phyloP scores from a whole-genome alignment of 2,329 filamentous ascomycete species.

The Penicillium psychrosexuale region DNA sequence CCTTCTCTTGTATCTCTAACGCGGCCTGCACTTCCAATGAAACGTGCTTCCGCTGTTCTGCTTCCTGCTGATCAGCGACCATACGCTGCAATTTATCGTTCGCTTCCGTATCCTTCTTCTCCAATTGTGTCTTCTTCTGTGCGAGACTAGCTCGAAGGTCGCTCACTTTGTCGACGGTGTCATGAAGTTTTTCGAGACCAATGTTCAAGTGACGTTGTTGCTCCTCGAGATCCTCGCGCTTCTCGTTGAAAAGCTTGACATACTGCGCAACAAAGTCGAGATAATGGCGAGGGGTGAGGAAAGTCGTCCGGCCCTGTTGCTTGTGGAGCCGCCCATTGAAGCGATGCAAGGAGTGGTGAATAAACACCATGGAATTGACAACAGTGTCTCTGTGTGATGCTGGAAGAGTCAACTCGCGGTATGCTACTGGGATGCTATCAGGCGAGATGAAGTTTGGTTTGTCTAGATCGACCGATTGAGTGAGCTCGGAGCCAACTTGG shows the following conservation, averaged over 20 bases:
- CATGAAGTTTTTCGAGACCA: conserved; percentile 91
- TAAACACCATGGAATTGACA: conserved; percentile 98
- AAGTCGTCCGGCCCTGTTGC: conserved; percentile 89
- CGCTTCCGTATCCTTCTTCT: conserved; percentile 90
- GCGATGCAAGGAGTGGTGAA: conserved; percentile 87
- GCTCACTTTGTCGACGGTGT: conserved; percentile 95
- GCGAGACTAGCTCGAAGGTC: conserved; percentile 87
- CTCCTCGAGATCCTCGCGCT: conserved; percentile 96
- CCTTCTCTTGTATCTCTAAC: conserved; percentile 82
- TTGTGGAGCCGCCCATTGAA: conserved; percentile 87
- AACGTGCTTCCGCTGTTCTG: conserved; percentile 82
- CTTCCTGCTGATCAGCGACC: conserved; percentile 92
- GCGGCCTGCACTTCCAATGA: conserved; percentile 86
- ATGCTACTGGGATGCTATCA: conserved; percentile 89
- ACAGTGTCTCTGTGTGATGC: conserved; percentile 88
- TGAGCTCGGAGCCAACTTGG: conserved; percentile 94
- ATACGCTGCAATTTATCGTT: conserved; percentile 97
- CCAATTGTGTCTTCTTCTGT: conserved; percentile 89
- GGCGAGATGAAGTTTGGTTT: conserved; percentile 79
- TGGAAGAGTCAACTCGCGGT: conserved; percentile 77
- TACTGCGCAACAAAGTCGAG: conserved; percentile 98
- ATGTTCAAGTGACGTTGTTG: conserved; percentile 98
- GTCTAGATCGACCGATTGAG: conserved; percentile 93
- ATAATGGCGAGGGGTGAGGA: conserved; percentile 93
- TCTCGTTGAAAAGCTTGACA: conserved; percentile 95